Percentiles rank a stretch among this genome's conserved stretches.
Evolutionary conservation across 2,329 filamentous ascomycete genomes (phyloP).

Genomic region (Seiridium cupressi): DNA sequence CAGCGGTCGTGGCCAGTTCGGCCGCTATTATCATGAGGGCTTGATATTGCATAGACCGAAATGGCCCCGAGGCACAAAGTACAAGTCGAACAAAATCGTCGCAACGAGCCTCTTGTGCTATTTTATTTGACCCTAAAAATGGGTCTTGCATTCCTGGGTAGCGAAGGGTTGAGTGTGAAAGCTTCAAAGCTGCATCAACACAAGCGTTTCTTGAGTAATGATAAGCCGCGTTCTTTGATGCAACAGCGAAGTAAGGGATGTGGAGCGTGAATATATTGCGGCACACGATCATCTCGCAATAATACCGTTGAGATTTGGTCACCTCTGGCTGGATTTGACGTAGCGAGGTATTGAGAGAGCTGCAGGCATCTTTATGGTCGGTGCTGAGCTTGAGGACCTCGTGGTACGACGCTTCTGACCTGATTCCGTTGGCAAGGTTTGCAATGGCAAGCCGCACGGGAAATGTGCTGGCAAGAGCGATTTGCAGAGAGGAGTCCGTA

Average conservation of each 20-base stretch:
- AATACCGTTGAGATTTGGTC: slow-evolving; percentile 34
- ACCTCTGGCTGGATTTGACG: slow-evolving; percentile 1
- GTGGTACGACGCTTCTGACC: slow-evolving; percentile 33
- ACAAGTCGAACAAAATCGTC: neutral
- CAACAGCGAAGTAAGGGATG: slow-evolving; percentile 41
- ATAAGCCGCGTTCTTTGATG: slow-evolving; percentile 37
- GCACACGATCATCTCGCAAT: slow-evolving; percentile 48
- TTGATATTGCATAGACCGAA: neutral
- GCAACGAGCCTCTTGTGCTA: neutral
- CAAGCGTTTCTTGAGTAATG: slow-evolving; percentile 46
- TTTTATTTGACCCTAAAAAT: neutral
- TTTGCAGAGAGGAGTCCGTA: slow-evolving; percentile 38
- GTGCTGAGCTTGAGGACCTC: slow-evolving; percentile 39
- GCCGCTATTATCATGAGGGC: neutral
- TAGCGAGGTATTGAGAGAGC: neutral
- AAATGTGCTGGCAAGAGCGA: slow-evolving; percentile 39
- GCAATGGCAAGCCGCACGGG: slow-evolving; percentile 37
- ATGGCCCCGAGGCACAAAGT: neutral
- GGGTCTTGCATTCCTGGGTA: neutral
- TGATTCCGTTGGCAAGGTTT: slow-evolving; percentile 38
- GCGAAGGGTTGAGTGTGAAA: slow-evolving; percentile 23
- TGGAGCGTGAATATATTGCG: slow-evolving; percentile 55
- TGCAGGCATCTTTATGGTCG: slow-evolving; percentile 34
- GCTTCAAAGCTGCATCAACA: slow-evolving; percentile 43
- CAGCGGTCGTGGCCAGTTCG: neutral